Evolutionary conservation across 345 rosid species (phyloP), one percentile per base, ranked within the genome.

Genomic region (Diplotaxis tenuifolia): DNA sequence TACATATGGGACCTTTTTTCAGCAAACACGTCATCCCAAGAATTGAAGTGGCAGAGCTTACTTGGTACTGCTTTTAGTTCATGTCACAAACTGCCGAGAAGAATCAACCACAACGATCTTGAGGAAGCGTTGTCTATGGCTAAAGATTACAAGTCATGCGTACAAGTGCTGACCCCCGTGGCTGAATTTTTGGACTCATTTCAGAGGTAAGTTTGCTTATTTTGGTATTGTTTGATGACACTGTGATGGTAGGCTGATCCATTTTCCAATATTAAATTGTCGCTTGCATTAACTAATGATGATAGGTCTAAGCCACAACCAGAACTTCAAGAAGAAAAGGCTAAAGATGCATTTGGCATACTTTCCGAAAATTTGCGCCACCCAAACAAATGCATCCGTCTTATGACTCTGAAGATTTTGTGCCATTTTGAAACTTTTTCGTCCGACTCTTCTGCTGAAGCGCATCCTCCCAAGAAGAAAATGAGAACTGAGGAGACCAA

Each of bases 181-280:
- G 96, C 96, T 66, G 96, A 95, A 75, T 88, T 70, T 81, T 80
- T 95, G 75, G 97, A 92, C 81, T 49, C 54, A 38, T 36, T 80
- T 77, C 76, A 83, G 67, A 81, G 88, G 97, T 94, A 83, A 67
- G 90, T 74, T 81, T 63, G 50, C 45, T 54, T 77, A 36, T 65
- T 65, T 61, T 55, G 61, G 75, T 63, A 21, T 27, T 20, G 40
- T 31, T 64, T 70, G 12, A 34, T 77, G 62, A 69, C 63, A 64
- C 67, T 66, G 52, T 73, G 53, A 58, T 4, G 45, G 27, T 56
- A 72, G 56, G 42, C 73, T 67, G 56, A 67, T 47, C 67, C 64
- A 40, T 62, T 60, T 68, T 22, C 29, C 31, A 29, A 4, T 62
- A 23, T 65, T 18, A 75, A 78, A 22, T 78, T 32, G 50, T 68